These are phyloP conservation scores for Lasiosphaeriaceae sp. DNA, from an alignment of 495 filamentous ascomycete genomes.

Conservation along the genomic window DNA sequence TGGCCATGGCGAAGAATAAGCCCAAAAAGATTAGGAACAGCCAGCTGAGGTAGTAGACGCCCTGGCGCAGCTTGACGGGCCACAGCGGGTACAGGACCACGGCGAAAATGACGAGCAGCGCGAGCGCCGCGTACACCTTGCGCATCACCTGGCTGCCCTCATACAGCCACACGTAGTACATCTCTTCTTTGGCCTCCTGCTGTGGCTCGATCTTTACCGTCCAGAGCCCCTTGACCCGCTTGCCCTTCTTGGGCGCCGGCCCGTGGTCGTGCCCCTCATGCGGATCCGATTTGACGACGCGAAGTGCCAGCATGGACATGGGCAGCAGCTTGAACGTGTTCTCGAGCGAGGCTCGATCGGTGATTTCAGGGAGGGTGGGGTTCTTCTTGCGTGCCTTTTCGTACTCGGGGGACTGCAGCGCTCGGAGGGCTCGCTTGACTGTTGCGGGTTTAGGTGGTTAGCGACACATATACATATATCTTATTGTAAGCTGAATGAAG, in stretches of 20 bases:
- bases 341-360: constrained; percentile 78
- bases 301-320: constrained; percentile 88
- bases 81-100: constrained; percentile 95
- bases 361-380: constrained; percentile 81
- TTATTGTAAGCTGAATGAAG: background rate
- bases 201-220: constrained; percentile 95
- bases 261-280: constrained; percentile 66
- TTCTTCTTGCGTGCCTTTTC: constrained; percentile 84
- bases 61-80: constrained; percentile 85
- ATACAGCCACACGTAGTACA: constrained; percentile 96
- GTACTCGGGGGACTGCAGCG: constrained; percentile 85
- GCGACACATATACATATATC: too few species aligned
- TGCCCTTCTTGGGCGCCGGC: constrained; percentile 59
- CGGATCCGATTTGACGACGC: constrained; percentile 78
- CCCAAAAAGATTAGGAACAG: constrained; percentile 88
- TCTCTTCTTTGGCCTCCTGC: constrained; percentile 83
- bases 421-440: constrained; percentile 95
- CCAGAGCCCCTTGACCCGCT: constrained; percentile 94
- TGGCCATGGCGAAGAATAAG: constrained; percentile 95
- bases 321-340: constrained; percentile 94
- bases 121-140: constrained; percentile 83
- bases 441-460: background rate
- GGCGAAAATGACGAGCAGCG: constrained; percentile 74
- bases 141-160: constrained; percentile 91
- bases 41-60: constrained; percentile 97